Evolutionary conservation across 2,329 filamentous ascomycete species (phyloP).

Genomic region (Mycocentrospora acerina): DNA sequence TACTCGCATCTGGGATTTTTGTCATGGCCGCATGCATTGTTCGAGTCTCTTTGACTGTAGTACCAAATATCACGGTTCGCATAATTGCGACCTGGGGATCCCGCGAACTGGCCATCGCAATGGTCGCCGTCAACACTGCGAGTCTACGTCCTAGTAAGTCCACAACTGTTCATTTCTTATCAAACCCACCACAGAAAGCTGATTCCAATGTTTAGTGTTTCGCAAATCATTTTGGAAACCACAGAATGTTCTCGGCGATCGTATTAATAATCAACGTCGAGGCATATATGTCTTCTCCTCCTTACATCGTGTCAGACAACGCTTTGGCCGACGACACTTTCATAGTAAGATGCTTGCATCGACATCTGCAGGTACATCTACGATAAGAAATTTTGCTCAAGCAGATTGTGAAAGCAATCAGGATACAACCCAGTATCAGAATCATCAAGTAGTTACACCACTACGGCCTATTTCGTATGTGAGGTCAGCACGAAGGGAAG

Average conservation of each 20-base stretch:
- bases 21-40: slow-evolving; percentile 12
- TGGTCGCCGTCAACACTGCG: slow-evolving; percentile 10
- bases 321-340: neutral
- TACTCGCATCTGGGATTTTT: slow-evolving; percentile 10
- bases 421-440: neutral
- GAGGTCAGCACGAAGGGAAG: too few relatives aligned
- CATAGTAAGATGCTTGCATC: too few relatives aligned
- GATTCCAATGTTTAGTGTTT: too few relatives aligned
- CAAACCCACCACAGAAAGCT: neutral
- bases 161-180: too few relatives aligned
- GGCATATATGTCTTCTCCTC: slow-evolving; percentile 1
- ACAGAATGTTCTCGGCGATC: neutral
- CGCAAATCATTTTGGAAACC: too few relatives aligned
- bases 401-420: neutral
- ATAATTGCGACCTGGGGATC: slow-evolving; percentile 10
- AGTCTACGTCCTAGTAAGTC: slow-evolving; percentile 11
- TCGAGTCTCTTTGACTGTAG: slow-evolving; percentile 8
- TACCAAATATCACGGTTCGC: slow-evolving; percentile 9
- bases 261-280: neutral
- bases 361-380: slow-evolving; percentile 3
- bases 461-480: too few relatives aligned
- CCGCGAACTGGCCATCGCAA: slow-evolving; percentile 9
- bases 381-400: neutral
- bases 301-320: slow-evolving; percentile 1
- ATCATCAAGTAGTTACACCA: neutral